Percentiles rank a stretch among this genome's conserved stretches.
Evolutionary conservation across 768 basidiomycete species (phyloP).

Genomic region (Trametes cinnabarina): DNA sequence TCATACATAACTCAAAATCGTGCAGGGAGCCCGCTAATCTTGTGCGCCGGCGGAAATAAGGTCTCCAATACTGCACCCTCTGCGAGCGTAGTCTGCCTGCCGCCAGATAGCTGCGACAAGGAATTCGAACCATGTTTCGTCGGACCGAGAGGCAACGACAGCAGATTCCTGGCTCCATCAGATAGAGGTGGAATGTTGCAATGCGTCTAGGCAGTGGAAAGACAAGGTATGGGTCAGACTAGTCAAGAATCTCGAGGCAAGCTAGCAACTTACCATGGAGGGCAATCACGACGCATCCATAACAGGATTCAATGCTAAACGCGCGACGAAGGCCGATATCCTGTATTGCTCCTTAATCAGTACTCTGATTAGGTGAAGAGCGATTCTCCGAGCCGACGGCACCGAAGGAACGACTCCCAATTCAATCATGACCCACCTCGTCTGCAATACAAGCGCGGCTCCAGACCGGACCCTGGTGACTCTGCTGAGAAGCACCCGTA

Average conservation of each 20-base stretch:
- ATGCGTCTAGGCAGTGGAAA: too few relatives aligned
- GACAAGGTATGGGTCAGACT: too few relatives aligned
- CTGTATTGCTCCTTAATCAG: not conserved
- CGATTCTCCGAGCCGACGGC: not conserved
- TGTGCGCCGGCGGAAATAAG: too few relatives aligned
- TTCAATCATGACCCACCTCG: not conserved
- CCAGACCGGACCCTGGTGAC: conserved; percentile 6
- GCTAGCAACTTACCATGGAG: not conserved
- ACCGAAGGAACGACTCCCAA: not conserved
- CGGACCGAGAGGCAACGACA: too few relatives aligned
- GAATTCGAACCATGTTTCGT: not conserved
- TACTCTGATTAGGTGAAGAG: not conserved
- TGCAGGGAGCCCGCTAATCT: too few relatives aligned
- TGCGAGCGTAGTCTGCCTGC: not conserved
- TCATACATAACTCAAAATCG: too few relatives aligned
- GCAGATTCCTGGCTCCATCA: too few relatives aligned
- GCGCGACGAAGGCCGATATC: not conserved
- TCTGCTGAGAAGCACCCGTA: conserved; percentile 6
- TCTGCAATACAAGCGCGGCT: not conserved
- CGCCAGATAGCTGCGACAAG: not conserved
- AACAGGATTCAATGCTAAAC: not conserved
- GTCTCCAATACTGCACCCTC: too few relatives aligned
- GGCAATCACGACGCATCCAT: not conserved
- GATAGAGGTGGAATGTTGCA: too few relatives aligned
- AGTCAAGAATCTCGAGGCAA: too few relatives aligned